These are phyloP conservation scores for Lentinula edodes DNA, from an alignment of 768 basidiomycete species.

Conservation along the genomic window DNA sequence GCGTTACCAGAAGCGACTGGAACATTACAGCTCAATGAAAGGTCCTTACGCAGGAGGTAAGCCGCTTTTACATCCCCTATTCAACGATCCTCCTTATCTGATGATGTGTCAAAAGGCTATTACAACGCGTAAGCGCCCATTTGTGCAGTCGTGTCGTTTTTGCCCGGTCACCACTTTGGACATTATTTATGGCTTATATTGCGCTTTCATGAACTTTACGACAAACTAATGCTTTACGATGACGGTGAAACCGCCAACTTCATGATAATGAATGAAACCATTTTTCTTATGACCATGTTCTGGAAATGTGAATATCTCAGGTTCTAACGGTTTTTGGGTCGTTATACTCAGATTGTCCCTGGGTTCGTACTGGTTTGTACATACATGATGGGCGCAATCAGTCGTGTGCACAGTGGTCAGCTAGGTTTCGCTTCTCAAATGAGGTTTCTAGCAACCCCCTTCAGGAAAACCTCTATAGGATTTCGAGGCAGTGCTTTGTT, in stretches of 20 bases:
- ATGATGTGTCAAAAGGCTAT: constrained; percentile 30
- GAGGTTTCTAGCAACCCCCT: background rate
- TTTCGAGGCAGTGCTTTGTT: background rate
- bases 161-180: constrained; percentile 22
- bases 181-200: constrained; percentile 2
- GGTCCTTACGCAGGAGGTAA: constrained; percentile 59
- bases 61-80: constrained; percentile 12
- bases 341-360: too few species aligned
- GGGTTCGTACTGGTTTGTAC: too few species aligned
- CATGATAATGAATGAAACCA: background rate
- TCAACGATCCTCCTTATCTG: constrained; percentile 6
- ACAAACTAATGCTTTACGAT: constrained; percentile 10
- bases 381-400: background rate
- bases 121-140: constrained; percentile 41
- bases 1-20: constrained; percentile 67
- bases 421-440: background rate
- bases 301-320: background rate
- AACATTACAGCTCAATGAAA: constrained; percentile 62
- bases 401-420: background rate
- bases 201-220: constrained; percentile 8
- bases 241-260: constrained; percentile 1
- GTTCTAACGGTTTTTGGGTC: background rate
- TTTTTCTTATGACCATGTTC: too few species aligned
- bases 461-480: background rate
- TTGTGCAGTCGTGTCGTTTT: constrained; percentile 12